phyloP scores from a whole-genome alignment of 345 rosid species.

The Laguncularia racemosa region DNA sequence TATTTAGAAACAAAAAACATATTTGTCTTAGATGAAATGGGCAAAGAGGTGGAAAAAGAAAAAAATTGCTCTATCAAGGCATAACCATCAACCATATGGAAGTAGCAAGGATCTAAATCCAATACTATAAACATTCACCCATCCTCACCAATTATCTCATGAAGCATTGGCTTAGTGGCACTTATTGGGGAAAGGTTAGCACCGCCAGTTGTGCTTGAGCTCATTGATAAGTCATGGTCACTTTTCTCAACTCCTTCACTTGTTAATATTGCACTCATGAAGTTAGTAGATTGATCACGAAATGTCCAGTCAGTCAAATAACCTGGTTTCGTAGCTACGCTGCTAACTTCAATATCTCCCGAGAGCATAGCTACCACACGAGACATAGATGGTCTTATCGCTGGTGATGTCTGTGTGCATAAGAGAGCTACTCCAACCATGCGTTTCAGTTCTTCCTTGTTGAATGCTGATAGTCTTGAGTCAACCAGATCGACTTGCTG shows the following conservation, averaged over 20 bases:
- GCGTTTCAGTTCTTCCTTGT: conserved; percentile 37
- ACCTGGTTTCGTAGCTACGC: conserved; percentile 34
- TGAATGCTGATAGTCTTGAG: conserved; percentile 23
- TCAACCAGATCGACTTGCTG: conserved; percentile 39
- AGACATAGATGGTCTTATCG: conserved; percentile 48
- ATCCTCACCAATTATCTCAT: too few relatives aligned
- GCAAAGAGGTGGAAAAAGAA: too few relatives aligned
- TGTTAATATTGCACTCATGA: conserved; percentile 9
- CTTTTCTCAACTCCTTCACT: not conserved
- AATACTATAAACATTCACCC: too few relatives aligned
- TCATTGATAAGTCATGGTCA: too few relatives aligned
- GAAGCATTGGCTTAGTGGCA: too few relatives aligned
- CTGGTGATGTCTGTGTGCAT: conserved; percentile 55
- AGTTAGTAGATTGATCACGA: conserved; percentile 27
- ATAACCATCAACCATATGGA: too few relatives aligned
- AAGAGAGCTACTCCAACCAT: conserved; percentile 48
- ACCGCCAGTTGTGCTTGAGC: too few relatives aligned
- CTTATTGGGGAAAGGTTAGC: too few relatives aligned
- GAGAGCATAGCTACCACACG: conserved; percentile 59
- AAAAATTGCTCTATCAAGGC: too few relatives aligned
- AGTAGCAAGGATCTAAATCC: too few relatives aligned
- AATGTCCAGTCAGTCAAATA: conserved; percentile 58
- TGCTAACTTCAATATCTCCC: conserved; percentile 52
- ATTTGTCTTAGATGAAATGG: too few relatives aligned
- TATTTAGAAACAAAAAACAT: too few relatives aligned